These are phyloP conservation scores for Mucor velutinosus DNA, from an alignment of 371 early-diverging fungal genomes.

Conservation along the genomic window DNA sequence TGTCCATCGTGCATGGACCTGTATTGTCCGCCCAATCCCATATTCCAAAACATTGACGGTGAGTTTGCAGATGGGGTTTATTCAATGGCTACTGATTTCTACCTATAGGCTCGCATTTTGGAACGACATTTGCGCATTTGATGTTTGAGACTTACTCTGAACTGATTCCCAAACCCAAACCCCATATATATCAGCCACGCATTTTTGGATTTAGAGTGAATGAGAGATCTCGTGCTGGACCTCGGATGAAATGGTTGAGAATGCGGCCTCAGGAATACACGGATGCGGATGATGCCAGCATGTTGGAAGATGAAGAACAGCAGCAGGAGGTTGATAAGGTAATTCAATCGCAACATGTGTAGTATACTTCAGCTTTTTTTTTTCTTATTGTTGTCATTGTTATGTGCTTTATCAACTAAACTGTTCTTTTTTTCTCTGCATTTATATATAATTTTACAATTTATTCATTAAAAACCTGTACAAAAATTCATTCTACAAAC, in stretches of 20 bases:
- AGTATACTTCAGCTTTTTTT: neutral
- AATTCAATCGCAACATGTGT: constrained; percentile 8
- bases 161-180: constrained; percentile 59
- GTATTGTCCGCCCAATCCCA: constrained; percentile 78
- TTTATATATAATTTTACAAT: neutral
- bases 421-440: neutral
- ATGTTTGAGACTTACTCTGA: constrained; percentile 87
- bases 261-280: constrained; percentile 49
- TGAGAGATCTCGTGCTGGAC: constrained; percentile 61
- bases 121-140: constrained; percentile 93
- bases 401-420: neutral
- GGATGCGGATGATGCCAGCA: constrained; percentile 18
- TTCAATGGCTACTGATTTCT: neutral
- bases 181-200: constrained; percentile 70
- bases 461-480: neutral
- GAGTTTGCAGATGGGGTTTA: neutral
- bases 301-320: constrained; percentile 30
- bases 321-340: constrained; percentile 33
- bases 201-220: constrained; percentile 86
- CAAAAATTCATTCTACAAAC: neutral
- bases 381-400: neutral
- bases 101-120: constrained; percentile 86
- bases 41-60: constrained; percentile 84
- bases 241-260: constrained; percentile 83
- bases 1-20: constrained; percentile 89